Evolutionary conservation across 768 basidiomycete genomes (phyloP).

Genomic region (Trametes sanguinea): DNA sequence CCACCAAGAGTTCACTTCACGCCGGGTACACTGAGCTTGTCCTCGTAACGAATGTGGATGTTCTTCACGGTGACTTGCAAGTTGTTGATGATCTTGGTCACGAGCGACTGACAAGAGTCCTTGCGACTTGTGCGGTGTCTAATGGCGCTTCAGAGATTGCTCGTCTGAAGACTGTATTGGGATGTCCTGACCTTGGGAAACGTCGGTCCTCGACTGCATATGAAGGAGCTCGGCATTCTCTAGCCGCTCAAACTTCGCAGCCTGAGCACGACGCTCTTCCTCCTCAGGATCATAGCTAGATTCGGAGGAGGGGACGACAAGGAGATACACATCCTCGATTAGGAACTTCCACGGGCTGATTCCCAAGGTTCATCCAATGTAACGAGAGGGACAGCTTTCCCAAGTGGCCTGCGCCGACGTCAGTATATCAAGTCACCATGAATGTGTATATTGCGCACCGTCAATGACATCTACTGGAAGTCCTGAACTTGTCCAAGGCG

Average conservation of each 20-base stretch:
- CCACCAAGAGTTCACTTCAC: slow-evolving; percentile 47
- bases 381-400: slow-evolving; percentile 85
- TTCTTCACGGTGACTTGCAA: slow-evolving; percentile 94
- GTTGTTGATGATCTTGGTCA: slow-evolving; percentile 92
- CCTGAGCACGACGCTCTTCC: slow-evolving; percentile 79
- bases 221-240: slow-evolving; percentile 86
- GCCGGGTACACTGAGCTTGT: slow-evolving; percentile 89
- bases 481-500: slow-evolving; percentile 92
- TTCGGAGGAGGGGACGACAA: slow-evolving; percentile 81
- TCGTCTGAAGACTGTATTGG: not conserved
- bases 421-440: not conserved
- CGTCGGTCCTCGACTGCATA: slow-evolving; percentile 57
- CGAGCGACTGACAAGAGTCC: slow-evolving; percentile 80
- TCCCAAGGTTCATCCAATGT: slow-evolving; percentile 87
- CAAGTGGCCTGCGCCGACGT: slow-evolving; percentile 60
- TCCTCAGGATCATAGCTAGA: slow-evolving; percentile 75
- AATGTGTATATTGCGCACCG: slow-evolving; percentile 47
- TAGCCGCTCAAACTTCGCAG: slow-evolving; percentile 85
- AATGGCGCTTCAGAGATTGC: slow-evolving; percentile 21
- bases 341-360: slow-evolving; percentile 90
- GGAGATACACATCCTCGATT: slow-evolving; percentile 93
- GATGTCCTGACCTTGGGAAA: slow-evolving; percentile 45
- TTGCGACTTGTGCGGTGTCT: slow-evolving; percentile 76
- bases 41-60: slow-evolving; percentile 96
- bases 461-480: slow-evolving; percentile 94